Percentiles rank a stretch among this genome's conserved stretches.
Evolutionary conservation across 2,329 filamentous ascomycete species (phyloP).

Genomic region (Pseudocercospora musae): DNA sequence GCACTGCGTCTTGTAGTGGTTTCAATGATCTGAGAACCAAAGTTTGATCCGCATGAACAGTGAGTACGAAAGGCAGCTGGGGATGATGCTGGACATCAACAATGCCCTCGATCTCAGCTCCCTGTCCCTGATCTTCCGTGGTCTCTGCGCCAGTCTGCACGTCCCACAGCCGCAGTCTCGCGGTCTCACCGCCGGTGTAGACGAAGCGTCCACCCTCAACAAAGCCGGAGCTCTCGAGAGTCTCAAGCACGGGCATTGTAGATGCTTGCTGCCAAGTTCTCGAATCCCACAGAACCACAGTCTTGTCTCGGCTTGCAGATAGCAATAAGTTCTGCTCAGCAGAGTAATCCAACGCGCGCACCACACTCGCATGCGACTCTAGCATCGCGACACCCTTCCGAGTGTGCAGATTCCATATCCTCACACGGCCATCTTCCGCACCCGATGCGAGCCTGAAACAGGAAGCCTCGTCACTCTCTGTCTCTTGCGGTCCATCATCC

Average conservation of each 20-base stretch:
- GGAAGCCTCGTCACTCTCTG: slow-evolving; percentile 49
- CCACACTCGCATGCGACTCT: slow-evolving; percentile 91
- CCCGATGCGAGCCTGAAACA: slow-evolving; percentile 83
- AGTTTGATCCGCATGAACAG: slow-evolving; percentile 85
- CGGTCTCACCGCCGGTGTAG: slow-evolving; percentile 82
- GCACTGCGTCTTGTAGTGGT: slow-evolving; percentile 35
- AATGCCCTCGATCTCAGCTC: slow-evolving; percentile 63
- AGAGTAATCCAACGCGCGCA: slow-evolving; percentile 83
- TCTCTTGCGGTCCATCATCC: slow-evolving; percentile 47
- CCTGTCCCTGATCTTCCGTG: slow-evolving; percentile 66
- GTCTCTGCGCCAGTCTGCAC: slow-evolving; percentile 73
- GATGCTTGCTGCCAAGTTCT: slow-evolving; percentile 78
- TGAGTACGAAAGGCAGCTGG: slow-evolving; percentile 67
- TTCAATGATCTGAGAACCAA: slow-evolving; percentile 67
- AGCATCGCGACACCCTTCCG: slow-evolving; percentile 71
- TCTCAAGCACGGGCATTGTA: slow-evolving; percentile 79
- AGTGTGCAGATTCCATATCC: slow-evolving; percentile 88
- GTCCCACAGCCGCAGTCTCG: slow-evolving; percentile 79
- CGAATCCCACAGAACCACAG: slow-evolving; percentile 86
- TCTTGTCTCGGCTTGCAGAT: slow-evolving; percentile 88
- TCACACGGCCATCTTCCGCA: slow-evolving; percentile 88
- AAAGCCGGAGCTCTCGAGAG: slow-evolving; percentile 81
- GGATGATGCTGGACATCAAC: slow-evolving; percentile 66
- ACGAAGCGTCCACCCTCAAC: slow-evolving; percentile 66
- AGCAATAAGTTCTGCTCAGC: slow-evolving; percentile 70